Evolutionary conservation across 176 grass and related monocot species (phyloP).

Genomic region (Hordeum vulgare): DNA sequence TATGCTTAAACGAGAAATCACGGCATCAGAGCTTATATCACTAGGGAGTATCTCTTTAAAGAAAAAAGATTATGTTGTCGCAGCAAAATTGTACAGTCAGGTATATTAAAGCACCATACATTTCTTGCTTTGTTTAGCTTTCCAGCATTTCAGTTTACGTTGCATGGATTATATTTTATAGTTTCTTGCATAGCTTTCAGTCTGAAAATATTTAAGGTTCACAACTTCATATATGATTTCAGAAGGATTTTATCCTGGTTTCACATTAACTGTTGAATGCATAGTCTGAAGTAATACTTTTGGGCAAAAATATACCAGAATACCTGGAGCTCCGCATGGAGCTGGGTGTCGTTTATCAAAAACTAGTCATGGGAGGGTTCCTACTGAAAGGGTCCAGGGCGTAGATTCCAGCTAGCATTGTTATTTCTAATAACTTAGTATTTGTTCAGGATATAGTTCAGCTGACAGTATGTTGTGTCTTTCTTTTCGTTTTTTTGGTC

Average conservation of each 20-base stretch:
- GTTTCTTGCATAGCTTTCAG: neutral
- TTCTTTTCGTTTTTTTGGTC: neutral
- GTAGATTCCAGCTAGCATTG: neutral
- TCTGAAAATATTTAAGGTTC: neutral
- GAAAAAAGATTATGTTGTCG: slow-evolving; percentile 13
- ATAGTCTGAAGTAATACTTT: neutral
- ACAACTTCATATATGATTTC: neutral
- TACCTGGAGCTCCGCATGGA: neutral
- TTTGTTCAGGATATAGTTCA: neutral
- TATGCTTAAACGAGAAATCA: neutral
- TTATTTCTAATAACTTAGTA: neutral
- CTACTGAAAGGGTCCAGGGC: neutral
- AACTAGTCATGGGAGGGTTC: neutral
- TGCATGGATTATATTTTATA: neutral
- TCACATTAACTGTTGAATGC: neutral
- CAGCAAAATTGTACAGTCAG: slow-evolving; percentile 21
- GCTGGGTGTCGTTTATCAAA: neutral
- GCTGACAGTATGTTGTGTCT: neutral
- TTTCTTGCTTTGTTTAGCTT: neutral
- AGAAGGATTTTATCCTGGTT: neutral
- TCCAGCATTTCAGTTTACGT: neutral
- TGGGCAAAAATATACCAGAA: neutral
- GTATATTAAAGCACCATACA: slow-evolving; percentile 7
- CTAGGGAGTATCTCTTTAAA: slow-evolving; percentile 11
- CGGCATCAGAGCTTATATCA: neutral